phyloP scores from a whole-genome alignment of 176 grass and related monocot genomes.

The Paspalum notatum region DNA sequence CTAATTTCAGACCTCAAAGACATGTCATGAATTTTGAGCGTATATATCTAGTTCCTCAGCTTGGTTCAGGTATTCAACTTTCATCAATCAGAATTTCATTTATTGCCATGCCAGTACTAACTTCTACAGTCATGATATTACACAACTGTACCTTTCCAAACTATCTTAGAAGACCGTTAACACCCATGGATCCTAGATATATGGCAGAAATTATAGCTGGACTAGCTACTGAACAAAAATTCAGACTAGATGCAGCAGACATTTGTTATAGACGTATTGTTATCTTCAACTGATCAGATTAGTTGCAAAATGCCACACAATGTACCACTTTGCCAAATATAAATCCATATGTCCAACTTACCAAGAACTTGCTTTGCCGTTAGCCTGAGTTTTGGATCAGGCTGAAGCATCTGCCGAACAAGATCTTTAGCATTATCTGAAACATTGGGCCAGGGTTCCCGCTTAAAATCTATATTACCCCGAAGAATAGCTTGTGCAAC shows the following conservation, averaged over 20 bases:
- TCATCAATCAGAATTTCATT: not conserved
- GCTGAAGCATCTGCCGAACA: constrained; percentile 91
- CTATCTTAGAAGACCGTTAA: constrained; percentile 4
- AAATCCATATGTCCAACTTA: constrained; percentile 40
- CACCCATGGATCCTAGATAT: not conserved
- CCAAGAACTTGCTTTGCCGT: constrained; percentile 98
- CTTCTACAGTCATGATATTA: constrained; percentile 7
- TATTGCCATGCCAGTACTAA: not conserved
- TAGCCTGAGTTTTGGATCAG: constrained; percentile 87
- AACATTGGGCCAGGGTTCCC: constrained; percentile 97
- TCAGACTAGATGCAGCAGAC: constrained; percentile 3
- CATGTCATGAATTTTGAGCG: not conserved
- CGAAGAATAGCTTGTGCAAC: constrained; percentile 98
- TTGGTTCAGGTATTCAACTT: not conserved
- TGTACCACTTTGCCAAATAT: not conserved
- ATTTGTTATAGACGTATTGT: not conserved
- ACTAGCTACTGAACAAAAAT: constrained; percentile 9
- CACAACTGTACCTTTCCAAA: not conserved
- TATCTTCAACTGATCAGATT: not conserved
- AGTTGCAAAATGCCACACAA: not conserved
- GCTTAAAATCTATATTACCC: constrained; percentile 98
- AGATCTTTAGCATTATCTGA: constrained; percentile 96
- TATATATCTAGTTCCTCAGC: too few relatives aligned
- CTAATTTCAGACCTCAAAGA: not conserved
- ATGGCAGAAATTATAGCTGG: not conserved